Evolutionary conservation across 495 filamentous ascomycete species (phyloP), one percentile per base, ranked within the genome.

Genomic region (Aspergillus panamensis): DNA sequence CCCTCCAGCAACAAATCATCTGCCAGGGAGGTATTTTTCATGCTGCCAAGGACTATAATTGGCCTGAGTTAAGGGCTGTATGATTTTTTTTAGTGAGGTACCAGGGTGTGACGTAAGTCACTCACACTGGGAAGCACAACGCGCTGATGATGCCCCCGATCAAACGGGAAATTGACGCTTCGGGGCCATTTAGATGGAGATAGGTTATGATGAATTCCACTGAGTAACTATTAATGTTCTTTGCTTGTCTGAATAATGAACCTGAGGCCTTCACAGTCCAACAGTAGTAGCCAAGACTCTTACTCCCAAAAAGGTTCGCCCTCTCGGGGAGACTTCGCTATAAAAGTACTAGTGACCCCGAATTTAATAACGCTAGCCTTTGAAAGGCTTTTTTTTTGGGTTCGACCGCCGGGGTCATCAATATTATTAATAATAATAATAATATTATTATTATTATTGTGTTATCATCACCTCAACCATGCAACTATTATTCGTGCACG

Each of bases 41-140:
- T 31, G 14, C 12, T 14, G 2, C 1, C 20, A 10, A 30, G 8
- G 12, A n/a, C 47, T 29, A 20, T 53, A 21, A 63, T 57, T 63
- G 61, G 58, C 12, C 35, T 19, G 31, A 44, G 21, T 57, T 2
- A 21, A 54, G 32, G 39, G 51, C 32, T 55, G 35, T 57, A 51
- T 60, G 53, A 51, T 45, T 53, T 52, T 52, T 50, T 42, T 37
- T 42, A 54, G 44, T 53, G 54, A 25, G 25, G 25, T 25, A 49
- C 61, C 43, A 55, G 56, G 57, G 61, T 63, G 57, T 57, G 48
- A 43, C 55, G 25, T 12, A 14, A 60, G 37, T 59, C 42, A 54
- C 49, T 57, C 50, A 52, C 37, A 48, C 49, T 52, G 20, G 56
- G 40, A 57, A 40, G 44, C 53, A 44, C 37, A 39, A 20, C 14